Evolutionary conservation across 2,329 filamentous ascomycete species (phyloP), one percentile per base, ranked within the genome.

Genomic region (Tolypocladium tropicale): DNA sequence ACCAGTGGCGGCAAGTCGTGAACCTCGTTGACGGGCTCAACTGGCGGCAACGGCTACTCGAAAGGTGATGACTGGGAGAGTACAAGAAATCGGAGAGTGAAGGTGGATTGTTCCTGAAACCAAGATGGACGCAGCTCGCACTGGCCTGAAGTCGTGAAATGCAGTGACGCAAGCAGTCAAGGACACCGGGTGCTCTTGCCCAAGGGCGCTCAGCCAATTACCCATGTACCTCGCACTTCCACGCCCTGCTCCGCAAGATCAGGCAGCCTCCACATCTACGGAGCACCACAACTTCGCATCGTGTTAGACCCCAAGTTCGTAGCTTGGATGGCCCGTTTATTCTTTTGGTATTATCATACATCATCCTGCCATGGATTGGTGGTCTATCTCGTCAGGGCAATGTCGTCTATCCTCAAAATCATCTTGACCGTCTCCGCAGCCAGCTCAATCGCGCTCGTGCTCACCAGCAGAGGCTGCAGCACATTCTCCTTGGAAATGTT

Each of bases 401-500:
- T 85, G 67, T 85, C 82, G 68, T 85, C 82, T 74, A 85, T 85
- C 69, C 82, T 79, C 67, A 85, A 70, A 68, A 85, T 85, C 90
- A 96, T 94, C 84, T 97, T 99, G 65, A 97, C 94, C 59, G 94
- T 99, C 81, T 99, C 94, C 9, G 93, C 92, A 33, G 94, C 94
- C 73, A 99, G 75, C 78, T 99, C 93, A 66, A 99, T 94, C 28
- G 94, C 91, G 72, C 93, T 97, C 56, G 94, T 99, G 80, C 91
- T 96, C 60, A 99, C 94, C 59, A 99, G 78, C 69, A 99, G 78
- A 21, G 94, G 94, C 78, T 99, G 94, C 70, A 99, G 79, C 55
- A 99, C 94, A 62, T 96, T 96, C 79, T 96, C 92, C 72, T 95
- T 93, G 58, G 89, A 88, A 69, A 97, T 97, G 76, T 99, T 95